A percentile compares a stretch with the other conserved stretches of the same genome.
These are phyloP conservation scores for Solanum habrochaites DNA, from an alignment of 257 asterid genomes.

Conservation along the genomic window DNA sequence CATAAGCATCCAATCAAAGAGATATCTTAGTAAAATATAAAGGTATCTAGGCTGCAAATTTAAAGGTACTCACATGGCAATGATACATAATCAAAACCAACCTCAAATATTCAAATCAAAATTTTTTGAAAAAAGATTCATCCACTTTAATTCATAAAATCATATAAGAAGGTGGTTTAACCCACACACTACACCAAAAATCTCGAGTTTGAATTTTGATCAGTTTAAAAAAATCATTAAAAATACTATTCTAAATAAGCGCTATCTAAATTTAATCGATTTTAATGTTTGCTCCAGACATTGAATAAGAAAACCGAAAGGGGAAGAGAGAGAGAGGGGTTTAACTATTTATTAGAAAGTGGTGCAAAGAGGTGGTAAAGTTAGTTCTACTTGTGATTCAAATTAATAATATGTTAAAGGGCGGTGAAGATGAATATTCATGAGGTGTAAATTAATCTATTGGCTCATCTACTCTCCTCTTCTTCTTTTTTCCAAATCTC, in stretches of 20 bases:
- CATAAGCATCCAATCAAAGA: neutral
- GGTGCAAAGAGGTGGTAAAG: constrained; percentile 71
- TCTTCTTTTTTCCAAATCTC: neutral
- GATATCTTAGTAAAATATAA: neutral
- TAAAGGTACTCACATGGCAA: neutral
- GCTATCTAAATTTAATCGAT: too few species aligned
- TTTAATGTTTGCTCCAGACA: too few species aligned
- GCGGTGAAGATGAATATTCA: constrained; percentile 7
- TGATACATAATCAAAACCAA: neutral
- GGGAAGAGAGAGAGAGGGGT: neutral
- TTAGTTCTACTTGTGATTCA: constrained; percentile 53
- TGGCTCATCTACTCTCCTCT: constrained; percentile 65
- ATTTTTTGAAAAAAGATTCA: neutral
- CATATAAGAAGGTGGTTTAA: constrained; percentile 20
- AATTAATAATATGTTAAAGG: constrained; percentile 44
- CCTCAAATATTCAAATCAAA: constrained; percentile 17
- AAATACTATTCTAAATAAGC: accelerated
- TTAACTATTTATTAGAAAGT: constrained; percentile 42
- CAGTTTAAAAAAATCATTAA: too few species aligned
- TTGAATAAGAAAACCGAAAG: too few species aligned
- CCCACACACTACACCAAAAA: neutral
- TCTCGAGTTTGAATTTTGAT: too few species aligned
- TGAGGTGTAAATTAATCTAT: constrained; percentile 66
- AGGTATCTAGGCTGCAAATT: neutral
- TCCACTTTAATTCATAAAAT: neutral